These are phyloP conservation scores for Heliamphora exappendiculata DNA, from an alignment of 148 eudicot species.

Conservation along the genomic window DNA sequence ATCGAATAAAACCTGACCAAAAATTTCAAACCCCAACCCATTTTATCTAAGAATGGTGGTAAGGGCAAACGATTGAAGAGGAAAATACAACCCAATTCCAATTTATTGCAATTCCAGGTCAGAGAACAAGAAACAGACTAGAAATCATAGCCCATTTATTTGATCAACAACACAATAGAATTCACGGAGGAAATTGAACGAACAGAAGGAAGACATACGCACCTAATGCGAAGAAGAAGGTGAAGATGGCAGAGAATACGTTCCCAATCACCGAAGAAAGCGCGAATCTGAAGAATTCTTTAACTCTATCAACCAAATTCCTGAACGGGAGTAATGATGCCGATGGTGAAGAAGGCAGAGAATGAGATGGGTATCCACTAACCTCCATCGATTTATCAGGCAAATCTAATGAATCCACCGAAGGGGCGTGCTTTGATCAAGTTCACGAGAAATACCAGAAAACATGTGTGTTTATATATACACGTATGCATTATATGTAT, in stretches of 20 bases:
- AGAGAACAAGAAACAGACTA: not conserved
- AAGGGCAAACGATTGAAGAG: not conserved
- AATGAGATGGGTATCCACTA: constrained; percentile 50
- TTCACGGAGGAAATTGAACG: not conserved
- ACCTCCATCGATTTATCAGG: constrained; percentile 32
- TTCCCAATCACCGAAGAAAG: constrained; percentile 64
- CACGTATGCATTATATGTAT: not conserved
- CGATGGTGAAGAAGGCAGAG: constrained; percentile 35
- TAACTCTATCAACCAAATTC: constrained; percentile 46
- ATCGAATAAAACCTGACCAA: not conserved
- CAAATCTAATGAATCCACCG: not conserved
- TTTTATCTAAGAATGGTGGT: too few species aligned
- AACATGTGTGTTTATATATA: not conserved
- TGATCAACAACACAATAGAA: not conserved
- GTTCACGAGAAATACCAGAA: not conserved
- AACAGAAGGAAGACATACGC: constrained; percentile 4
- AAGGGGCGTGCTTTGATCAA: not conserved
- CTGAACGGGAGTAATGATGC: constrained; percentile 26
- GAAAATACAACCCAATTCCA: not conserved
- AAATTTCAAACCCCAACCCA: not conserved
- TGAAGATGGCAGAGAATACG: constrained; percentile 81
- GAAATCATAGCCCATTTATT: not conserved
- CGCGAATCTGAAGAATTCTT: constrained; percentile 53
- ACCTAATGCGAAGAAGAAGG: constrained; percentile 94
- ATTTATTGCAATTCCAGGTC: not conserved